Evolutionary conservation across 805 yeast species (phyloP).

Genomic region (Metschnikowia proteae): DNA sequence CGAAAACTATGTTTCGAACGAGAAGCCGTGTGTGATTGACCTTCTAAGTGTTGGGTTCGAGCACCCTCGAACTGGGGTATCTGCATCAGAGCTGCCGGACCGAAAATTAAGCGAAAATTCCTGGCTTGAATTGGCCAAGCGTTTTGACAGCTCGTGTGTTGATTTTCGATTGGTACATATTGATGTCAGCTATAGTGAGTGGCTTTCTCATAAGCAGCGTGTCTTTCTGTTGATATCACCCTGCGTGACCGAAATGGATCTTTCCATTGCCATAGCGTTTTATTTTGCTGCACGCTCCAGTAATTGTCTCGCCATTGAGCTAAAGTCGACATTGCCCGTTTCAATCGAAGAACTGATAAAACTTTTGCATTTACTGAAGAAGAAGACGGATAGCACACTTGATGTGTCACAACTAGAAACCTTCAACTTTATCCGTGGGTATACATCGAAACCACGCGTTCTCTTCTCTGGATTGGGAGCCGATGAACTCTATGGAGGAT

Average conservation of each 20-base stretch:
- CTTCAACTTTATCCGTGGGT: conserved; percentile 18
- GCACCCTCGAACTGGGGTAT: conserved; percentile 69
- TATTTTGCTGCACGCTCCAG: conserved; percentile 73
- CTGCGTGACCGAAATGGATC: conserved; percentile 86
- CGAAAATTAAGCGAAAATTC: conserved; percentile 68
- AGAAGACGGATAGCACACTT: neutral
- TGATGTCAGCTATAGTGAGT: conserved; percentile 68
- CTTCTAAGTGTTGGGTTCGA: conserved; percentile 90
- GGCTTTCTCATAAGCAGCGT: conserved; percentile 44
- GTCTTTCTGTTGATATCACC: conserved; percentile 78
- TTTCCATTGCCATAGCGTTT: conserved; percentile 92
- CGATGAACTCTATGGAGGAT: conserved; percentile 95
- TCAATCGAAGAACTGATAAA: neutral
- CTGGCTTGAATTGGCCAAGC: conserved; percentile 45
- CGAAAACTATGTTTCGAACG: conserved; percentile 10
- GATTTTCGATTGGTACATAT: conserved; percentile 58
- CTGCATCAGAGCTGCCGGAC: conserved; percentile 77
- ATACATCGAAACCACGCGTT: conserved; percentile 59
- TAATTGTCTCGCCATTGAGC: conserved; percentile 7
- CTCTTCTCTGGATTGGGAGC: conserved; percentile 93
- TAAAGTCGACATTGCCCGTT: neutral
- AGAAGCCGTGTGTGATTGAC: conserved; percentile 44
- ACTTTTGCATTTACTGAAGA: neutral
- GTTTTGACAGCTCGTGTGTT: conserved; percentile 34
- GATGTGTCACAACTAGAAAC: neutral